These are phyloP conservation scores for Aspergillus bridgeri DNA, from an alignment of 495 filamentous ascomycete genomes.

Conservation along the genomic window DNA sequence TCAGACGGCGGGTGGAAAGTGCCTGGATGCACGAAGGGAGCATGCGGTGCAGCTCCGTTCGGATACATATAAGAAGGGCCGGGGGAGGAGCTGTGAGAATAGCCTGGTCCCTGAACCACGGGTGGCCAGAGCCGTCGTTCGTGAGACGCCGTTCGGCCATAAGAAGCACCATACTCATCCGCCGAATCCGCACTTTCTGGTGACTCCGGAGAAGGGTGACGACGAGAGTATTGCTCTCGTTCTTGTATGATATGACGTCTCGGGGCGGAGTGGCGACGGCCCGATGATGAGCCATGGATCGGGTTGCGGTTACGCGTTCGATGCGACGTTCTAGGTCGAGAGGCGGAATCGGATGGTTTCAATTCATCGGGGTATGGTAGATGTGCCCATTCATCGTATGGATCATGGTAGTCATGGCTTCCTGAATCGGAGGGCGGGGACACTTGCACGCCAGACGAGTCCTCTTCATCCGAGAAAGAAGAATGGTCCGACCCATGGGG, in stretches of 20 bases:
- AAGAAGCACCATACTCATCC: conserved; percentile 43
- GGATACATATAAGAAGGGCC: conserved; percentile 39
- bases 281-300: conserved; percentile 40
- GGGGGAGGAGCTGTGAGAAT: conserved; percentile 47
- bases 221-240: conserved; percentile 38
- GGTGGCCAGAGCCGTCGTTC: conserved; percentile 38
- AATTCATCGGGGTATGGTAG: conserved; percentile 60
- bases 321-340: conserved; percentile 54
- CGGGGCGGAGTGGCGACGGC: conserved; percentile 35
- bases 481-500: conserved; percentile 42
- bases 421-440: conserved; percentile 42
- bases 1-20: conserved; percentile 35
- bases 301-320: conserved; percentile 33
- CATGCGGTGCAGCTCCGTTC: conserved; percentile 25
- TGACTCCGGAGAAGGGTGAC: conserved; percentile 49
- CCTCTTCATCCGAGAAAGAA: conserved; percentile 51
- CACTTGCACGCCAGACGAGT: conserved; percentile 51
- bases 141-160: conserved; percentile 29
- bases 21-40: conserved; percentile 22
- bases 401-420: conserved; percentile 50
- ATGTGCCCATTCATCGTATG: conserved; percentile 51
- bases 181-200: conserved; percentile 53
- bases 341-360: conserved; percentile 81
- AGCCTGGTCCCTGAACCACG: conserved; percentile 35
- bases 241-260: conserved; percentile 41